A percentile compares a stretch with the other conserved stretches of the same genome.
These are phyloP conservation scores for Alternaria viburni DNA, from an alignment of 2,329 filamentous ascomycete species.

Conservation along the genomic window DNA sequence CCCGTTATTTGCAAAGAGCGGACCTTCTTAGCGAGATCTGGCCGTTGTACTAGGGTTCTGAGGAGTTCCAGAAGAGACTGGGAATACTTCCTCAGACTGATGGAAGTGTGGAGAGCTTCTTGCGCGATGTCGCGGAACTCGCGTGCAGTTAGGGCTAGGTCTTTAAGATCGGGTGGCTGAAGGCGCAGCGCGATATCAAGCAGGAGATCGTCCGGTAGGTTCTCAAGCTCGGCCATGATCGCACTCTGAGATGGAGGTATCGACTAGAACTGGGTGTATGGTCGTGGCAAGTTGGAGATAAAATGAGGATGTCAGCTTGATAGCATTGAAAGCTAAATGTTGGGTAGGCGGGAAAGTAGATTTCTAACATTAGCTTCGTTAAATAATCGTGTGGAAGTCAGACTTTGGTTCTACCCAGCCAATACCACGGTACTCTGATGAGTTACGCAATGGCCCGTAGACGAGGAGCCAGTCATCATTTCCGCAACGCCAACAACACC, in stretches of 20 bases:
- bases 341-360: no score
- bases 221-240: background rate
- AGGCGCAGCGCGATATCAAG: background rate
- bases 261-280: no score
- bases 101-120: background rate
- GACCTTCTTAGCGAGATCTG: background rate
- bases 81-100: background rate
- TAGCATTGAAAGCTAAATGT: no score
- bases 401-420: background rate
- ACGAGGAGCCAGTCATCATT: background rate
- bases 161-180: background rate
- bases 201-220: background rate
- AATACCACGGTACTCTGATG: background rate
- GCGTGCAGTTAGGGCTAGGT: background rate
- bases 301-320: no score
- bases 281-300: no score
- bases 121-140: background rate
- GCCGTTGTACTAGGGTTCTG: background rate
- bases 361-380: no score
- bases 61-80: background rate
- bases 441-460: background rate
- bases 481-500: no score
- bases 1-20: background rate
- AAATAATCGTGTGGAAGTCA: no score
- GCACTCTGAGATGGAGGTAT: background rate